Conservation (phyloP, 202 grass and related monocot genomes). For the Hordeum pubiflorum region DNA sequence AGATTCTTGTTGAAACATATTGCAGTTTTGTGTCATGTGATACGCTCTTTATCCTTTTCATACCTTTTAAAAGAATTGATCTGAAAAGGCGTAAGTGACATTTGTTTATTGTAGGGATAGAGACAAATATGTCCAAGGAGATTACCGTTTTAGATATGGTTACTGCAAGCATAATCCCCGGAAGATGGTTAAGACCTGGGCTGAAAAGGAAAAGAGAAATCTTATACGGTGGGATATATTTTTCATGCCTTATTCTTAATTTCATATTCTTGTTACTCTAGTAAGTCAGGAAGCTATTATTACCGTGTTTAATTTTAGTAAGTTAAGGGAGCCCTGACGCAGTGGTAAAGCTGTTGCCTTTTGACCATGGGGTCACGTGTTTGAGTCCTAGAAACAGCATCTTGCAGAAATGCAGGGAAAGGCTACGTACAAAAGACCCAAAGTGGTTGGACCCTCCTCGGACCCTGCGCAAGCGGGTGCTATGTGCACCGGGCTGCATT, state of each 20-base stretch:
- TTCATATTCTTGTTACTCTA: background rate
- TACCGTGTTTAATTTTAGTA: background rate
- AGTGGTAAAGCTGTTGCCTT: too few relatives aligned
- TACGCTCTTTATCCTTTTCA: background rate
- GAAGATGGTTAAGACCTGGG: constrained; percentile 99
- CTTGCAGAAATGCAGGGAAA: too few relatives aligned
- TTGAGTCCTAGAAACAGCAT: too few relatives aligned
- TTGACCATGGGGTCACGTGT: too few relatives aligned
- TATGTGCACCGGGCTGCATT: too few relatives aligned
- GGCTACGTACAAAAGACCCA: too few relatives aligned
- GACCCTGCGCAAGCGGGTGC: too few relatives aligned
- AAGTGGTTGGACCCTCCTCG: too few relatives aligned
- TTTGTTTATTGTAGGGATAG: constrained; percentile 65
- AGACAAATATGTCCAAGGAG: constrained; percentile 90
- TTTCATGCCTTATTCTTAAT: background rate
- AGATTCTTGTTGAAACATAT: too few relatives aligned
- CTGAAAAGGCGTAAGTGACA: background rate
- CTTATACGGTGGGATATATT: constrained; percentile 48
- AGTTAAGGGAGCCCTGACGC: too few relatives aligned
- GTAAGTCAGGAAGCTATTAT: background rate
- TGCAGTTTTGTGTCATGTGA: too few relatives aligned
- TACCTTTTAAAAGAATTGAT: background rate
- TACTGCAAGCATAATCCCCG: constrained; percentile 97
- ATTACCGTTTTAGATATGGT: constrained; percentile 95
- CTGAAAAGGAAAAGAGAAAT: constrained; percentile 94